Conservation (phyloP, 345 rosid species). For the Pugionium dolabratum region DNA sequence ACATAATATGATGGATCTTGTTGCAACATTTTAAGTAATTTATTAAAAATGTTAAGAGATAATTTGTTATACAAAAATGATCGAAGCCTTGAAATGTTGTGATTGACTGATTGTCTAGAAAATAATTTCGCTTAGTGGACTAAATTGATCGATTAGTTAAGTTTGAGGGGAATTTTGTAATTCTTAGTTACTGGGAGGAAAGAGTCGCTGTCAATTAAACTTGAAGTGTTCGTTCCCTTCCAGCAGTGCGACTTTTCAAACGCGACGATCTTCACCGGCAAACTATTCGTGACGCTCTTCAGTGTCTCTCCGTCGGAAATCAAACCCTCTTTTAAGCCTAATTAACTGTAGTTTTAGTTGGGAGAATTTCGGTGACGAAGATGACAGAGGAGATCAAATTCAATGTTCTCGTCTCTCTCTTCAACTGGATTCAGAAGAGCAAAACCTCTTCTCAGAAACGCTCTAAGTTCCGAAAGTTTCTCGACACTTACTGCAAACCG, state of each 20-base stretch:
- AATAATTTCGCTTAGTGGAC: not conserved
- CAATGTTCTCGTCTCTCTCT: slow-evolving; percentile 72
- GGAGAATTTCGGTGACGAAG: not conserved
- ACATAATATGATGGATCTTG: no score
- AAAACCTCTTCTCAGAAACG: slow-evolving; percentile 72
- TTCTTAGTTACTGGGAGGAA: not conserved
- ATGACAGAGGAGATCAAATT: slow-evolving; percentile 60
- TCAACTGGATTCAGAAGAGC: slow-evolving; percentile 87
- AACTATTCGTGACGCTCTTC: slow-evolving; percentile 20
- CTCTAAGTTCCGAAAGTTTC: slow-evolving; percentile 84
- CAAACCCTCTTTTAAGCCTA: no score
- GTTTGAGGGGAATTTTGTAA: not conserved
- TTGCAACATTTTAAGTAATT: no score
- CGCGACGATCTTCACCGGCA: slow-evolving; percentile 37
- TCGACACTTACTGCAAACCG: slow-evolving; percentile 77
- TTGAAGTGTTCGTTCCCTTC: not conserved
- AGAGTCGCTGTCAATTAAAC: slow-evolving; percentile 6
- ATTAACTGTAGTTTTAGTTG: no score
- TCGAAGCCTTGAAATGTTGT: no score
- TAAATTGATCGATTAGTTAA: not conserved
- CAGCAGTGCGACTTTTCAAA: slow-evolving; percentile 16
- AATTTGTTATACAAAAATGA: no score
- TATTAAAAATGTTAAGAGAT: no score
- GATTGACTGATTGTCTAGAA: no score
- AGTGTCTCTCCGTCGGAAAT: not conserved